phyloP scores from a whole-genome alignment of 164 flowering plant species.

The Brasenia schreberi region DNA sequence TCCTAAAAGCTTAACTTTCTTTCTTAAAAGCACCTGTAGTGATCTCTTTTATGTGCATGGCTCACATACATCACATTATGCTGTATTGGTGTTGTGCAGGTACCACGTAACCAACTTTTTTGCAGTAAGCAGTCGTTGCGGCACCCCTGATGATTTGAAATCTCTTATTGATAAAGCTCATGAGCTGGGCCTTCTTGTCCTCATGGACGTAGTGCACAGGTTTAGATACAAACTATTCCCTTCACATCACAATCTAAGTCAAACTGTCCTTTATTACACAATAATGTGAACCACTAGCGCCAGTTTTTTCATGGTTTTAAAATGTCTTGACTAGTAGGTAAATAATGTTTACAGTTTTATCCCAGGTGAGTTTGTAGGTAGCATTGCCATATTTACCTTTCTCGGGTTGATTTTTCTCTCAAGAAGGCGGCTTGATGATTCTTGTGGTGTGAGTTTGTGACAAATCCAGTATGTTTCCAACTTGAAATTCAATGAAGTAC shows the following conservation, averaged over 20 bases:
- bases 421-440: no score
- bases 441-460: no score
- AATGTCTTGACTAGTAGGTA: not conserved
- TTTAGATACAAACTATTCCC: slow-evolving; percentile 5
- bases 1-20: no score
- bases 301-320: not conserved
- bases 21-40: no score
- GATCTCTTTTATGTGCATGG: no score
- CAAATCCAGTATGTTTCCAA: no score
- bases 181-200: slow-evolving; percentile 91
- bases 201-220: slow-evolving; percentile 99
- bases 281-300: not conserved
- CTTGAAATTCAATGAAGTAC: no score
- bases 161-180: slow-evolving; percentile 95
- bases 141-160: slow-evolving; percentile 97
- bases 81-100: slow-evolving; percentile 26
- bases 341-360: no score
- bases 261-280: no score
- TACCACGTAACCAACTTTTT: slow-evolving; percentile 98
- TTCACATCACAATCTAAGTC: not conserved
- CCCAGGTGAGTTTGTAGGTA: no score
- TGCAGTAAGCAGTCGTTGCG: slow-evolving; percentile 98
- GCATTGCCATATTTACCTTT: no score
- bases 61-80: not conserved
- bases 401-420: no score